phyloP scores from a whole-genome alignment of 768 basidiomycete species.

The Rhizopogon vulgaris region DNA sequence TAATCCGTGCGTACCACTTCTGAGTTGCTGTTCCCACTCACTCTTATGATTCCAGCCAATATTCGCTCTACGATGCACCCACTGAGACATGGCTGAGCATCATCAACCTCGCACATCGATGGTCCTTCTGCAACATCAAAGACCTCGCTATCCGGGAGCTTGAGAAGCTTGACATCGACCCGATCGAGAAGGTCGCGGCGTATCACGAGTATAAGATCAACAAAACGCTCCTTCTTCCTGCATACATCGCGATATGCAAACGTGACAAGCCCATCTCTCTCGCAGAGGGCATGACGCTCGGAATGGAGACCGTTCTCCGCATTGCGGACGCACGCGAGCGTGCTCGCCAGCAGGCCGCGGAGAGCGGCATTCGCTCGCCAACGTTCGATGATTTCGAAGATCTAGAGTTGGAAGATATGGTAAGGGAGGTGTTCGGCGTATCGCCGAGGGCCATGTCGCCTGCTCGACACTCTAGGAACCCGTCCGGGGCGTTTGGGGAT shows the following conservation, averaged over 20 bases:
- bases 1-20: constrained; percentile 35
- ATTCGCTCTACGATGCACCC: constrained; percentile 47
- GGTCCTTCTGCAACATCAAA: constrained; percentile 49
- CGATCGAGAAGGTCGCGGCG: constrained; percentile 47
- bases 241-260: constrained; percentile 47
- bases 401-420: constrained; percentile 20
- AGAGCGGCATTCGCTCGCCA: constrained; percentile 22
- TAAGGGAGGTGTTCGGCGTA: constrained; percentile 26
- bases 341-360: constrained; percentile 27
- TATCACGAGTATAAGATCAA: constrained; percentile 53
- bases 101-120: constrained; percentile 45
- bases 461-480: not conserved
- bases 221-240: constrained; percentile 39
- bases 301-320: constrained; percentile 47
- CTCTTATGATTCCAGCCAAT: constrained; percentile 32
- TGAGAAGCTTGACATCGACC: constrained; percentile 37
- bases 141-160: constrained; percentile 50
- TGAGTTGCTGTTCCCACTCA: not conserved
- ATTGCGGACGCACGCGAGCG: constrained; percentile 51
- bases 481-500: not conserved
- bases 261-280: constrained; percentile 45
- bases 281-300: constrained; percentile 51
- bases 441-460: not conserved
- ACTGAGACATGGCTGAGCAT: constrained; percentile 51
- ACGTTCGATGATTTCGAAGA: constrained; percentile 20